Conservation (phyloP, 2,329 filamentous ascomycete genomes). For the Exophiala lecanii-corni region DNA sequence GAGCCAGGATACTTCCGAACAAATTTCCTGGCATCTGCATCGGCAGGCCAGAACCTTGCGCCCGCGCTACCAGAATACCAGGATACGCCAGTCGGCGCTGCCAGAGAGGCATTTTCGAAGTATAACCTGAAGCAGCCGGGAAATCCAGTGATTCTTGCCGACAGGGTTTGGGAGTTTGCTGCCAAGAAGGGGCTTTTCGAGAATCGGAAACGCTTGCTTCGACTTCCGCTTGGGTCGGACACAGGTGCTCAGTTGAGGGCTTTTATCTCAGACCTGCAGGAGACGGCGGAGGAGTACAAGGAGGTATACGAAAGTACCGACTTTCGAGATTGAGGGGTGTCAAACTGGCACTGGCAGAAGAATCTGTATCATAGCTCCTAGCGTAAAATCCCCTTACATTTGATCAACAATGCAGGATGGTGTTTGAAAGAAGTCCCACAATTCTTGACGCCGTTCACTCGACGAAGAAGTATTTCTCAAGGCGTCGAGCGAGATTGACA, state of each 20-base stretch:
- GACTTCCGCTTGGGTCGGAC: slow-evolving; percentile 1
- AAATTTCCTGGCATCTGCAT: slow-evolving; percentile 38
- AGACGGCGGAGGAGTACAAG: neutral
- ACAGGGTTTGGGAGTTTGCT: neutral
- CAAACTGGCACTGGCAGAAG: no score
- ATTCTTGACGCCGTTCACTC: no score
- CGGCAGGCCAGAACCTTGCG: neutral
- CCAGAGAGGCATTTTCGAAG: neutral
- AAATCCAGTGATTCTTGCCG: neutral
- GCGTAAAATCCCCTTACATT: no score
- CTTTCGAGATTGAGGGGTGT: neutral
- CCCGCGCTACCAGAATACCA: neutral
- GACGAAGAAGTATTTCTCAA: neutral
- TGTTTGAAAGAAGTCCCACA: no score
- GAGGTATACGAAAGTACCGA: neutral
- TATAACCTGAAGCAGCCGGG: slow-evolving; percentile 1
- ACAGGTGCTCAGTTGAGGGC: neutral
- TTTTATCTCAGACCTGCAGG: neutral
- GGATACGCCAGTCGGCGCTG: neutral
- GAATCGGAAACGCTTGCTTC: neutral
- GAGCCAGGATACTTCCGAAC: slow-evolving; percentile 51
- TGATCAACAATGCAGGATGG: no score
- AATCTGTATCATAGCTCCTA: neutral
- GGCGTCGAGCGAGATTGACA: slow-evolving; percentile 37
- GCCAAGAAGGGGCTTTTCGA: neutral